phyloP scores from a whole-genome alignment of 768 basidiomycete genomes.

The Leccinum arenicola region DNA sequence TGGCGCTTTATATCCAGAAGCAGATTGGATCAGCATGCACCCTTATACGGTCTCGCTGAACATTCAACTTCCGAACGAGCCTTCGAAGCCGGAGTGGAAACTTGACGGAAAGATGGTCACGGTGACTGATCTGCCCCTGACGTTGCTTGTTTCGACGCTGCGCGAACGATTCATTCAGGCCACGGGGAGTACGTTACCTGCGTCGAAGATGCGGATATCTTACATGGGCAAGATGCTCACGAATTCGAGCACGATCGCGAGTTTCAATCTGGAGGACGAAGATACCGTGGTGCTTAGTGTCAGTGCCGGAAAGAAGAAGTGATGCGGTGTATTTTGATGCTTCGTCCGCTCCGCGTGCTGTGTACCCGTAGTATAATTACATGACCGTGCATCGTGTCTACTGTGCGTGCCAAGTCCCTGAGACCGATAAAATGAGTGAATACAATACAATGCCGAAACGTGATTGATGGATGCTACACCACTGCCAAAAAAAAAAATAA shows the following conservation, averaged over 20 bases:
- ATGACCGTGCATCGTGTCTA: constrained; percentile 15
- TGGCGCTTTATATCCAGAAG: constrained; percentile 80
- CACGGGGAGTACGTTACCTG: constrained; percentile 74
- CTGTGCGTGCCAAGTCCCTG: constrained; percentile 4
- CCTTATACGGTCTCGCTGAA: constrained; percentile 86
- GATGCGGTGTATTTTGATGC: constrained; percentile 13
- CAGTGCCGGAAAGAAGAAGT: constrained; percentile 74
- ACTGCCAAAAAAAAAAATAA: neutral
- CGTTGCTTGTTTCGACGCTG: constrained; percentile 79
- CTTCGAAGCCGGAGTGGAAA: constrained; percentile 91
- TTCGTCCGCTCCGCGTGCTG: constrained; percentile 5
- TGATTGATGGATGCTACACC: constrained; percentile 11
- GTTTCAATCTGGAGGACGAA: constrained; percentile 89
- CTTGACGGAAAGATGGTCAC: constrained; percentile 77
- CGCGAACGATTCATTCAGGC: constrained; percentile 84
- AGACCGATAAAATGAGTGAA: constrained; percentile 19
- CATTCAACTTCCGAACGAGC: constrained; percentile 79
- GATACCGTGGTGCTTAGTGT: constrained; percentile 78
- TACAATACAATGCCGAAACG: constrained; percentile 13
- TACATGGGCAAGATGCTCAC: constrained; percentile 84
- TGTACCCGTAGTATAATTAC: constrained; percentile 11
- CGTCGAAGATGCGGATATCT: constrained; percentile 77
- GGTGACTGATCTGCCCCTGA: constrained; percentile 81
- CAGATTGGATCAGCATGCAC: constrained; percentile 89
- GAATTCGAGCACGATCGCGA: constrained; percentile 80